Percentiles rank a stretch among this genome's conserved stretches.
Evolutionary conservation across 1,284 basidiomycete genomes (phyloP).

Genomic region (Taiwanofungus camphoratus): DNA sequence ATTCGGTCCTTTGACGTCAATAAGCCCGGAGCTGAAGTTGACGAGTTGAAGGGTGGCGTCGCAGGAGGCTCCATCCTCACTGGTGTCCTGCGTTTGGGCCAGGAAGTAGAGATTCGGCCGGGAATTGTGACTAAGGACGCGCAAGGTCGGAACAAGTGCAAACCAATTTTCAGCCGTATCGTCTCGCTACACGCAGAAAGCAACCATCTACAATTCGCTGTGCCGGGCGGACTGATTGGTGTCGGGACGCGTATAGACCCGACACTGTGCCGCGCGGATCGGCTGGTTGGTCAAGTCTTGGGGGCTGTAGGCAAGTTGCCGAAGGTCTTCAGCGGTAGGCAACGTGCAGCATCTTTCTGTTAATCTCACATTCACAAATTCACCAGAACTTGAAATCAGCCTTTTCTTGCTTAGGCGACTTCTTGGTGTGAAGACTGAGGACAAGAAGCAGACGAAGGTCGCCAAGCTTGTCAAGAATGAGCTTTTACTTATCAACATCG

Average conservation of each 20-base stretch:
- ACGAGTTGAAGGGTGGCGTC: slow-evolving; percentile 96
- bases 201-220: slow-evolving; percentile 92
- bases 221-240: slow-evolving; percentile 97
- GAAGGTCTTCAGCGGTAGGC: slow-evolving; percentile 83
- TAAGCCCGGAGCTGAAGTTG: slow-evolving; percentile 96
- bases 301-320: slow-evolving; percentile 92
- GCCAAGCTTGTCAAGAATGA: slow-evolving; percentile 92
- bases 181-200: slow-evolving; percentile 92
- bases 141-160: slow-evolving; percentile 86
- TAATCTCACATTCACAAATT: background rate
- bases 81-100: slow-evolving; percentile 86
- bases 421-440: slow-evolving; percentile 97
- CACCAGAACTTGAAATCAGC: slow-evolving; percentile 80
- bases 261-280: slow-evolving; percentile 94
- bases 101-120: slow-evolving; percentile 96
- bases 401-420: slow-evolving; percentile 90
- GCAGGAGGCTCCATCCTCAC: slow-evolving; percentile 95
- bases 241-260: slow-evolving; percentile 97
- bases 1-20: slow-evolving; percentile 99
- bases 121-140: slow-evolving; percentile 96
- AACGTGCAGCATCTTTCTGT: background rate
- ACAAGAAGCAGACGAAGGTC: slow-evolving; percentile 97
- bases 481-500: slow-evolving; percentile 90
- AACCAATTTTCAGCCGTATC: slow-evolving; percentile 91
- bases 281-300: slow-evolving; percentile 94